A percentile compares a stretch with the other conserved stretches of the same genome.
Conservation (phyloP, 768 basidiomycete species). For the Termitomyces sp. region DNA sequence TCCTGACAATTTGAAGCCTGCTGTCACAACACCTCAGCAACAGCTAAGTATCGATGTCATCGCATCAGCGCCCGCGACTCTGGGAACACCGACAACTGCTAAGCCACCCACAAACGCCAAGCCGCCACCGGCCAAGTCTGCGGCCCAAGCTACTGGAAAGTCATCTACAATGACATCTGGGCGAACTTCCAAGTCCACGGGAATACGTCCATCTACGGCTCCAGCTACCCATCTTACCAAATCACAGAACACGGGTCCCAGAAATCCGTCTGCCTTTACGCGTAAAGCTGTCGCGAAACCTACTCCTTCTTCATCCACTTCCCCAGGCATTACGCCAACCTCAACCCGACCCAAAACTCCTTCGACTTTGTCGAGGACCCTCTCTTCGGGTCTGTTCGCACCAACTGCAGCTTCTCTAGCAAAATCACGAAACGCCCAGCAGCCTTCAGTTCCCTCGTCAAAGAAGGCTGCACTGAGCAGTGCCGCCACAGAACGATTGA, state of each 20-base stretch:
- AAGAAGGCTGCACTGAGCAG: slow-evolving; percentile 52
- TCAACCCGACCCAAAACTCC: slow-evolving; percentile 26
- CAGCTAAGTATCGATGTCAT: slow-evolving; percentile 5
- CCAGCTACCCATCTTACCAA: slow-evolving; percentile 20
- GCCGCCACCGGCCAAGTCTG: slow-evolving; percentile 16
- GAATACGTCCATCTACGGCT: slow-evolving; percentile 14
- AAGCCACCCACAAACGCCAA: slow-evolving; percentile 21
- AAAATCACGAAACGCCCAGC: slow-evolving; percentile 49
- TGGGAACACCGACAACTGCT: slow-evolving; percentile 17
- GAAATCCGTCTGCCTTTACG: slow-evolving; percentile 24
- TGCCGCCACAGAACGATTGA: slow-evolving; percentile 58
- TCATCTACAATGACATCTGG: slow-evolving; percentile 8
- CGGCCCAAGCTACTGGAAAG: slow-evolving; percentile 12
- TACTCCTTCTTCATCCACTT: slow-evolving; percentile 18
- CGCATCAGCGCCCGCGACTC: slow-evolving; percentile 7
- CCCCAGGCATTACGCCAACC: slow-evolving; percentile 22
- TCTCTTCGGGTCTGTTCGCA: slow-evolving; percentile 65
- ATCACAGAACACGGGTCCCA: slow-evolving; percentile 36
- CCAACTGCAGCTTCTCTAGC: slow-evolving; percentile 83
- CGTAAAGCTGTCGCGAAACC: slow-evolving; percentile 20
- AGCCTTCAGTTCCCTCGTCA: slow-evolving; percentile 34
- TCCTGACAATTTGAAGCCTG: slow-evolving; percentile 4
- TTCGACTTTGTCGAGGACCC: slow-evolving; percentile 49
- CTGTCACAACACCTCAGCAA: not conserved
- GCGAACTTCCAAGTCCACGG: slow-evolving; percentile 19